Evolutionary conservation across 176 grass and related monocot genomes (phyloP).

Genomic region (Cenchrus purpureus): DNA sequence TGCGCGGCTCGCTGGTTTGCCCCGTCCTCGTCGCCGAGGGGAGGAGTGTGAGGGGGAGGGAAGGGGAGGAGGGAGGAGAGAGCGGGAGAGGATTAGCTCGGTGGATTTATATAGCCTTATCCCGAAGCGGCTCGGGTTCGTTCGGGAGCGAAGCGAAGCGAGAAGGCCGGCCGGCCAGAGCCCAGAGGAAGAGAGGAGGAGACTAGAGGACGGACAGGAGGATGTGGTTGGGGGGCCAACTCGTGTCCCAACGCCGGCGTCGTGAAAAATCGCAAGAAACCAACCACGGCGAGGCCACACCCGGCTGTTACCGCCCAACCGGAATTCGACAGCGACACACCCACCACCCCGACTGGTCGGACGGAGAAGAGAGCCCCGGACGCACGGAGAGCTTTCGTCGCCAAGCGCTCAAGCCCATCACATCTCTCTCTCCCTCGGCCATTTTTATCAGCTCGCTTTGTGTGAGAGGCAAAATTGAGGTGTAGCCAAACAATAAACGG

Average conservation of each 20-base stretch:
- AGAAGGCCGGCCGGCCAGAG: neutral
- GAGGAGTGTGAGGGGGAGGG: neutral
- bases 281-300: neutral
- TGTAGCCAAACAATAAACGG: too few species aligned
- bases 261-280: neutral
- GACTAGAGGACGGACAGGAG: too few species aligned
- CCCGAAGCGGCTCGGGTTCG: neutral
- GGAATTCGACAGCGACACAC: too few species aligned
- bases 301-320: too few species aligned
- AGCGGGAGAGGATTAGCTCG: neutral
- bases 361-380: too few species aligned
- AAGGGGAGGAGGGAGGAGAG: neutral
- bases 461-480: too few species aligned
- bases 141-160: neutral
- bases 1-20: neutral
- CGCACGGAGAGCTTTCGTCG: too few species aligned
- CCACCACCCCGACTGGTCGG: too few species aligned
- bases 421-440: too few species aligned
- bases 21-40: neutral
- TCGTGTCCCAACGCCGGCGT: conserved; percentile 14
- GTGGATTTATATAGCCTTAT: conserved; percentile 47
- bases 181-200: too few species aligned
- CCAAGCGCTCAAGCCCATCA: too few species aligned
- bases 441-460: too few species aligned
- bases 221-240: neutral